Base-by-base conservation (phyloP, 1,139 yeast genomes). In the Geotrichum fermentans region DNA sequence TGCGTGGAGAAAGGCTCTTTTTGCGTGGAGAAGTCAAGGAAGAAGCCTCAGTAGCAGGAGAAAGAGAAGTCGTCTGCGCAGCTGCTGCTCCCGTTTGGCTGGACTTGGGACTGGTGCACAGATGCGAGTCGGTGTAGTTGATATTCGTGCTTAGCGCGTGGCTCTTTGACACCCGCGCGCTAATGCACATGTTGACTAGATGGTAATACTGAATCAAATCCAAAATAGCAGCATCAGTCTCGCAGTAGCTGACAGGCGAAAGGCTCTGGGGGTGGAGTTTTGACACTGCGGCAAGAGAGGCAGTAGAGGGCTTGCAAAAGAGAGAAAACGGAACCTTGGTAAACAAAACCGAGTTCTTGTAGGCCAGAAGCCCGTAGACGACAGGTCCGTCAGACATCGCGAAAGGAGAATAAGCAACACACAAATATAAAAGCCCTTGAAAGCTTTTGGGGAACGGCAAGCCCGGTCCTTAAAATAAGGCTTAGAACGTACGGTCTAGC, bases 291-390 rank as follows among this genome's bases (percentile, higher is more conserved):
- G 21, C 4, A 16, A n/a, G 6, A 17, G 35, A 10, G 6, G 43
- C 6, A 2, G 35, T 4, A 28, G 35, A 10, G 24, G 43, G 43
- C 22, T 40, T 16, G 13, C 42, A 16, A 26, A 44, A 36, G 14
- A 49, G 44, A 8, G 49, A 29, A 17, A 29, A 39, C 14, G 52
- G 49, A n/a, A 49, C 46, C 29, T 44, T 49, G 20, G 52, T 49
- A 37, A 49, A 49, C 16, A 49, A 30, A 2, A 49, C 38, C 5
- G 45, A 44, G 30, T 49, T 34, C 18, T 45, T 44, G 38, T 49
- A 40, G 26, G 52, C 42, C n/a, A 49, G 40, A 5, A 49, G 40
- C 5, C 52, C 52, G 17, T 49, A 49, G 13, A 40, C 26, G 14
- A 44, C 29, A 20, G 48, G 37, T 18, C 40, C 43, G 37, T 39